Percentiles rank a stretch among this genome's conserved stretches.
Conservation (phyloP, 1,139 yeast species). For the Suhomyces taliae region DNA sequence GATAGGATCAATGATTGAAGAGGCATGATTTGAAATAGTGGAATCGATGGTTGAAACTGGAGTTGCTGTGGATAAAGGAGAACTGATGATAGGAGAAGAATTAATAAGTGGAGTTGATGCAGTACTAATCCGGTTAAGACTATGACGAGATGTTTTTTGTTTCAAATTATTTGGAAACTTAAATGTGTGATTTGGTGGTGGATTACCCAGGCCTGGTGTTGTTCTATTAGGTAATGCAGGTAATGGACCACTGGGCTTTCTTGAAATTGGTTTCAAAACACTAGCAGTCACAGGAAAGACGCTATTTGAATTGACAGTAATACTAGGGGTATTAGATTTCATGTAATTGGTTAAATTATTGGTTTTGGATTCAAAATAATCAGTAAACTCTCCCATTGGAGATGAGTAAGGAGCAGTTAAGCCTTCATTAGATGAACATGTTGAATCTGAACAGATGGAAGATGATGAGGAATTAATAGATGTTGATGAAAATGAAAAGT, state of each 20-base stretch:
- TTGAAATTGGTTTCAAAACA: slow-evolving; percentile 20
- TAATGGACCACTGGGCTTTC: slow-evolving; percentile 22
- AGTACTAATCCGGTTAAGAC: slow-evolving; percentile 17
- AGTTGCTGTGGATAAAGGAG: slow-evolving; percentile 38
- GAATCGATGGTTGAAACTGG: slow-evolving; percentile 32
- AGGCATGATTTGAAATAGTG: slow-evolving; percentile 18
- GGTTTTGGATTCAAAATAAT: slow-evolving; percentile 19
- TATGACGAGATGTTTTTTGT: slow-evolving; percentile 18
- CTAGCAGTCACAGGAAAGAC: slow-evolving; percentile 10
- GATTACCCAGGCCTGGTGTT: slow-evolving; percentile 2
- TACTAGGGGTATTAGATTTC: slow-evolving; percentile 2
- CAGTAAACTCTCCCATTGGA: slow-evolving; percentile 22
- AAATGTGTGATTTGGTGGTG: slow-evolving; percentile 12
- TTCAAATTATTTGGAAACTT: slow-evolving; percentile 23
- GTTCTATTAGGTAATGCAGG: slow-evolving; percentile 10
- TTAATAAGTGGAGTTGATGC: slow-evolving; percentile 13
- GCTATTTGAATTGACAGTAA: slow-evolving; percentile 1
- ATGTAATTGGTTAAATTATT: slow-evolving; percentile 8
- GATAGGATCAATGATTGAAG: slow-evolving; percentile 38
- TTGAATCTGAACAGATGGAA: slow-evolving; percentile 28
- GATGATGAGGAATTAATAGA: slow-evolving; percentile 29
- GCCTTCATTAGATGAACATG: slow-evolving; percentile 31
- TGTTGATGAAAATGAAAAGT: slow-evolving; percentile 20
- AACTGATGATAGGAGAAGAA: slow-evolving; percentile 36
- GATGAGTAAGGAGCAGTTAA: slow-evolving; percentile 27